Conservation (phyloP, 176 grass and related monocot genomes). For the Triticum urartu region DNA sequence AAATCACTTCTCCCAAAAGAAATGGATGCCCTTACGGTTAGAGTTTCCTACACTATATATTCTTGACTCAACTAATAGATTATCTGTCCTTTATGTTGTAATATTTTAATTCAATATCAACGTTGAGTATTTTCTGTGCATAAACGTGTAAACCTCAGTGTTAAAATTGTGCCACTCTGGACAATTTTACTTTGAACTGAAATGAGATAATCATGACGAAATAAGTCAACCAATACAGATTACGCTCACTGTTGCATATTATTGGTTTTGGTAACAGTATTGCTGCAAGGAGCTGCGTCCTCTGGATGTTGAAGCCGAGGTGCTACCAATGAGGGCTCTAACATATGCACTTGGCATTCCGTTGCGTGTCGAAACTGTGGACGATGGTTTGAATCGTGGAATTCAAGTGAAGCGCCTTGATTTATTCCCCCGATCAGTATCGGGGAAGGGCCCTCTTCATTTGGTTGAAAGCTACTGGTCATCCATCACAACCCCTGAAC, state of each 20-base stretch:
- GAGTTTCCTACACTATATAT: neutral
- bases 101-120: neutral
- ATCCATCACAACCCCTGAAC: neutral
- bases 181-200: neutral
- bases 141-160: neutral
- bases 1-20: neutral
- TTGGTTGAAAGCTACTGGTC: neutral
- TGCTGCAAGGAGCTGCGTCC: neutral
- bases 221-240: neutral
- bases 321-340: neutral
- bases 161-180: neutral
- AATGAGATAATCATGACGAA: neutral
- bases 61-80: slow-evolving; percentile 3
- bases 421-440: neutral
- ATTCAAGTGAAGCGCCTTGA: neutral
- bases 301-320: neutral
- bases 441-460: neutral
- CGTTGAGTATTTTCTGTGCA: neutral
- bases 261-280: slow-evolving; percentile 29
- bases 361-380: neutral
- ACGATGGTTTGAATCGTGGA: neutral
- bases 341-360: slow-evolving; percentile 29
- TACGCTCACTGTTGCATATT: neutral
- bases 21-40: neutral
- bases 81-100: neutral